phyloP scores from a whole-genome alignment of 352 stramenopile genomes.

The Globisporangium heterothallicum region DNA sequence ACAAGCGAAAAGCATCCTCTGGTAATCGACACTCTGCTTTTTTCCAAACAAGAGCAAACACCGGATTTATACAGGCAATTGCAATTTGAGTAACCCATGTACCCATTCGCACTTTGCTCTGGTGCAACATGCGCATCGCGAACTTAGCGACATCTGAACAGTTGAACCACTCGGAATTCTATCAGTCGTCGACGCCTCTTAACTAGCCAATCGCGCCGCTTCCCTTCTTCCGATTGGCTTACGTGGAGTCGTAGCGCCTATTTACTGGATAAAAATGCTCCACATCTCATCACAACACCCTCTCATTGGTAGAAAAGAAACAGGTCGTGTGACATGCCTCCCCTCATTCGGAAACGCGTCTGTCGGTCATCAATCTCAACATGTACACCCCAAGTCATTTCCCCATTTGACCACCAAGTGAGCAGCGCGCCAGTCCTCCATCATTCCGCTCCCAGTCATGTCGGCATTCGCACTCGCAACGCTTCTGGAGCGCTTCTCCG shows the following conservation, averaged over 20 bases:
- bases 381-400: neutral
- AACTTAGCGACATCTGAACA: neutral
- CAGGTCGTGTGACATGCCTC: neutral
- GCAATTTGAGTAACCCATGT: neutral
- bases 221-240: neutral
- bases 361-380: neutral
- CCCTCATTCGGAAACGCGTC: neutral
- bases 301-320: neutral
- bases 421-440: constrained; percentile 3
- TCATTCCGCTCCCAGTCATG: no score
- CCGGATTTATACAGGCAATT: no score
- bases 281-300: neutral
- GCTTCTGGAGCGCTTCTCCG: constrained; percentile 10
- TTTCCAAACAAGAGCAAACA: no score
- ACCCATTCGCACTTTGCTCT: neutral
- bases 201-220: neutral
- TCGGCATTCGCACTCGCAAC: constrained; percentile 6
- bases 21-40: no score
- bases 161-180: no score
- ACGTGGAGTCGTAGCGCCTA: neutral
- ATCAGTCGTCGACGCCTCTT: neutral
- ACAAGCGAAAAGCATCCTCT: no score
- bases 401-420: neutral
- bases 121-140: neutral
- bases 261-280: neutral